Conservation (phyloP, 345 rosid species). For the Citrus inodora region DNA sequence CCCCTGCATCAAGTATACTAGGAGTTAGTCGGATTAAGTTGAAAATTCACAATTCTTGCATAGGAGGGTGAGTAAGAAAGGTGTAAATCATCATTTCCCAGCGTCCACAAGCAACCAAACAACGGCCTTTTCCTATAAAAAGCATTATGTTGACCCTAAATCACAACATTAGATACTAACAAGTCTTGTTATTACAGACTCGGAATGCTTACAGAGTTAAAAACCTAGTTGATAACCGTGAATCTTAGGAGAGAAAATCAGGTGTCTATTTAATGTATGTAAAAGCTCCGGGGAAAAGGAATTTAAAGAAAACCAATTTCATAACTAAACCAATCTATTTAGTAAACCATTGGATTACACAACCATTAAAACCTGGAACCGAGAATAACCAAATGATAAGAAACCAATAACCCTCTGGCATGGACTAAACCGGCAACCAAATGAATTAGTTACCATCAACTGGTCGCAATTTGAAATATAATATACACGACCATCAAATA, state of each 20-base stretch:
- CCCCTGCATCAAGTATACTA: conserved; percentile 18
- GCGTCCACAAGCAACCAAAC: background rate
- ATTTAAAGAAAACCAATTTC: background rate
- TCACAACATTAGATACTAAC: background rate
- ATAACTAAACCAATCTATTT: background rate
- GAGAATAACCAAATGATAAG: background rate
- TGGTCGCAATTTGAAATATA: background rate
- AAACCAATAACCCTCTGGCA: background rate
- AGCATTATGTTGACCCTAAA: background rate
- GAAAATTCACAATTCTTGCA: background rate
- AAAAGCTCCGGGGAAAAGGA: background rate
- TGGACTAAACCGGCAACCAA: background rate
- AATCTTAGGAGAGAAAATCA: background rate
- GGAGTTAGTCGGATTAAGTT: background rate
- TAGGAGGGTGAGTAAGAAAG: background rate
- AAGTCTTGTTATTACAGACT: background rate
- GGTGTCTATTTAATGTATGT: background rate
- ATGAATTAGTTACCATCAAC: background rate
- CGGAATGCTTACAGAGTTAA: background rate
- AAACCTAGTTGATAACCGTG: background rate
- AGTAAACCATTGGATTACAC: background rate
- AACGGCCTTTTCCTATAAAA: background rate
- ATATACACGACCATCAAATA: background rate
- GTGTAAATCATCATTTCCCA: background rate
- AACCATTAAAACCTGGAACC: background rate